Evolutionary conservation across 306 rosid species (phyloP), one percentile per base, ranked within the genome.

Genomic region (Pueraria montana): DNA sequence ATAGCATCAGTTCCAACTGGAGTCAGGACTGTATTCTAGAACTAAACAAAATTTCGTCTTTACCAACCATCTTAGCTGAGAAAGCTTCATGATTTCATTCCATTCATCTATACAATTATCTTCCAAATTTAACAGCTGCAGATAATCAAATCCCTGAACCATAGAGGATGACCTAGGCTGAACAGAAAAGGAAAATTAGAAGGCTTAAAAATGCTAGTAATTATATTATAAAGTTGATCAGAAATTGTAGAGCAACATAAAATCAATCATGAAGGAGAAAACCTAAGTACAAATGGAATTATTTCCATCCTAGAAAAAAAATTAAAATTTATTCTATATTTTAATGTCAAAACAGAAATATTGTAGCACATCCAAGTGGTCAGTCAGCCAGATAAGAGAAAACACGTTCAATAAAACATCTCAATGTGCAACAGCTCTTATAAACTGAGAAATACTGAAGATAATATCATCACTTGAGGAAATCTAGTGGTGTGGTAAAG

Each of bases 121-220:
- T 67, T 96, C 98, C 91, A 96, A 85, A 94, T 96, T 96, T 90
- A 96, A 85, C 85, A 96, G 89, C 80, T 89, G 94, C 83, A 96
- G 72, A 86, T 87, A 78, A 82, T 90, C 87, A 92, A 92, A 92
- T 80, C 99, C 99, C 65, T 85, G 93, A 86, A 93, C 98, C 71
- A 86, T 75, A 48, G 86, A 83, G 89, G 93, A 89, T 16, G 94
- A 84, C 26, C 61, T 34, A 43, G 97, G 90, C 98, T 93, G 92
- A 74, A 88, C 84, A 84, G 69, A 42, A 78, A 87, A 81, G 73
- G 34, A 61, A 21, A 67, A 75, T 80, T 72, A 82, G 79, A 79
- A 83, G 58, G 79, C 63, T 43, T 69, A 21, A 38, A 72, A 82
- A 38, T 77, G 80, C 21, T 76, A 69, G 74, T 36, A 52, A 49